Evolutionary conservation across 1,284 basidiomycete species (phyloP).

Genomic region (Malassezia caprae): DNA sequence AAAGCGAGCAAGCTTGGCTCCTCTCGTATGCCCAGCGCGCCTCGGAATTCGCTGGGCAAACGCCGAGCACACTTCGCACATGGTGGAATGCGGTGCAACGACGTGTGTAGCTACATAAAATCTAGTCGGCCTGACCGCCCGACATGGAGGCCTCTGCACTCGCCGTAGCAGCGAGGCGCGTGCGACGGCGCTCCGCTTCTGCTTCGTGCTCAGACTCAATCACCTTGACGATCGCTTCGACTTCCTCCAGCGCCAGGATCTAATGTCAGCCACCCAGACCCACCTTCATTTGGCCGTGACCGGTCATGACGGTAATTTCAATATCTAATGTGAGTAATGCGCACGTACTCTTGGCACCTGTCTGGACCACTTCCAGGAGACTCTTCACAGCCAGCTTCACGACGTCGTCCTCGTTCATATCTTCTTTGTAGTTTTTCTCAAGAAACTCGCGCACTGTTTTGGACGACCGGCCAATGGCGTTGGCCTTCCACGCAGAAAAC

Average conservation of each 20-base stretch:
- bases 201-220: conserved; percentile 46
- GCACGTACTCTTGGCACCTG: conserved; percentile 72
- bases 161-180: conserved; percentile 42
- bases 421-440: conserved; percentile 95
- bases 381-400: conserved; percentile 94
- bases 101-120: not conserved
- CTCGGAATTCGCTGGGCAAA: not conserved
- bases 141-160: conserved; percentile 37
- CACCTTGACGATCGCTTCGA: conserved; percentile 41
- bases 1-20: not conserved
- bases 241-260: conserved; percentile 39
- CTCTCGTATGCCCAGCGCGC: not conserved
- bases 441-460: conserved; percentile 98
- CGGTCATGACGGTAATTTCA: conserved; percentile 44
- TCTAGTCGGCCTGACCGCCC: not conserved
- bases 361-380: conserved; percentile 94
- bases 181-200: conserved; percentile 45
- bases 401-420: conserved; percentile 72
- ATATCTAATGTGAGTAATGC: conserved; percentile 25
- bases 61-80: not conserved
- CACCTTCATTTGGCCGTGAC: conserved; percentile 33
- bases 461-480: conserved; percentile 89
- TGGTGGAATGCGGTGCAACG: not conserved
- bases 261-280: conserved; percentile 10
- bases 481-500: conserved; percentile 96